Conservation (phyloP, 495 filamentous ascomycete species). For the Mytilinidion resinicola region DNA sequence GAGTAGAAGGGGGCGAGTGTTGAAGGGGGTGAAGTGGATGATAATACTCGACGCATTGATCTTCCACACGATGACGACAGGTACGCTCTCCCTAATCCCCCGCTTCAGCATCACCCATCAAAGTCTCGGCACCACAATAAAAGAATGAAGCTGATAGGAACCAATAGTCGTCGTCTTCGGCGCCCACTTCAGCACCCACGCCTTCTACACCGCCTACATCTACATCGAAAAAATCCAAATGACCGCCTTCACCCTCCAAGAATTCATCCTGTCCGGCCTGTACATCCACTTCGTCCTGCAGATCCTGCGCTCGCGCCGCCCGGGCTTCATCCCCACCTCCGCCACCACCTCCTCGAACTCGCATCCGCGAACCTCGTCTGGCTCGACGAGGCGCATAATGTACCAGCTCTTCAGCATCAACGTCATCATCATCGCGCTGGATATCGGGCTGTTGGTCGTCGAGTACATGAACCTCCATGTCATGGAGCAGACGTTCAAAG, state of each 20-base stretch:
- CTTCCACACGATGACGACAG: constrained; percentile 51
- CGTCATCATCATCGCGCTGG: constrained; percentile 49
- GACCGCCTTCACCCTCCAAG: constrained; percentile 56
- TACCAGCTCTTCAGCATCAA: constrained; percentile 56
- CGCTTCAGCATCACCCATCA: too few relatives aligned
- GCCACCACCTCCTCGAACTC: constrained; percentile 41
- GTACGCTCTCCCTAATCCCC: too few relatives aligned
- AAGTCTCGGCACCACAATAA: too few relatives aligned
- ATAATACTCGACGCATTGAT: constrained; percentile 52
- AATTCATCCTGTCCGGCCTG: constrained; percentile 53
- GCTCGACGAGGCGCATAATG: constrained; percentile 28
- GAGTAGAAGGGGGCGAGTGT: constrained; percentile 28
- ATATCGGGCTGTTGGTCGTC: constrained; percentile 50
- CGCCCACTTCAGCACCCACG: constrained; percentile 41
- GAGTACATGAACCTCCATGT: constrained; percentile 53
- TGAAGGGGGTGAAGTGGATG: constrained; percentile 51
- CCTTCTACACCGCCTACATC: constrained; percentile 38
- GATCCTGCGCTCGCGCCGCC: constrained; percentile 25
- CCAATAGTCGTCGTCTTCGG: constrained; percentile 48
- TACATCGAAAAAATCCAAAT: constrained; percentile 61
- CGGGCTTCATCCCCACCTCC: constrained; percentile 36
- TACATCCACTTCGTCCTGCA: constrained; percentile 41
- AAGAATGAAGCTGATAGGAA: too few relatives aligned
- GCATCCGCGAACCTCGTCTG: too few relatives aligned
- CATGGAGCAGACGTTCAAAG: constrained; percentile 55